Percentiles rank a stretch among this genome's conserved stretches.
Conservation (phyloP, 441 rosid species). For the Erysimum cheiri region DNA sequence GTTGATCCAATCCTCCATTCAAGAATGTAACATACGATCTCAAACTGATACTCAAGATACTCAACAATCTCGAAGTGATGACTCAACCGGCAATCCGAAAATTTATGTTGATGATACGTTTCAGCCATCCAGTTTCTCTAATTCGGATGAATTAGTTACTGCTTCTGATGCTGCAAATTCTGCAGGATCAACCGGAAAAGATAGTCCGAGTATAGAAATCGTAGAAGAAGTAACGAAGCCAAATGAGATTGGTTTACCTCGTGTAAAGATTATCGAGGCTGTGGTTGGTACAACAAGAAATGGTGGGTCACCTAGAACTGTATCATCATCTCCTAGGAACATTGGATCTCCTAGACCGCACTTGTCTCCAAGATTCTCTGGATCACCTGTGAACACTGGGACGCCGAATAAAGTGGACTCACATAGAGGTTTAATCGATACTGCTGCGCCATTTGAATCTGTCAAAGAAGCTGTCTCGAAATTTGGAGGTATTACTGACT, state of each 20-base stretch:
- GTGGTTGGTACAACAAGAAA: slow-evolving; percentile 30
- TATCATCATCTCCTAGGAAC: not conserved
- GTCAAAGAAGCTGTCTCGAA: slow-evolving; percentile 94
- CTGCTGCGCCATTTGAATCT: slow-evolving; percentile 89
- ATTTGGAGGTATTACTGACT: slow-evolving; percentile 95
- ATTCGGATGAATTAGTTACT: not conserved
- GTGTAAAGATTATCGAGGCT: slow-evolving; percentile 37
- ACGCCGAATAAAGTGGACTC: slow-evolving; percentile 24
- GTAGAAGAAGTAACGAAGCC: not conserved
- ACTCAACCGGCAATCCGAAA: slow-evolving; percentile 33
- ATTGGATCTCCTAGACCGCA: slow-evolving; percentile 11
- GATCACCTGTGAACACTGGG: slow-evolving; percentile 41
- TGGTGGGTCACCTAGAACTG: slow-evolving; percentile 35
- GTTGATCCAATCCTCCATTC: slow-evolving; percentile 29
- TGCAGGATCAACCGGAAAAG: not conserved
- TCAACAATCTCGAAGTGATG: slow-evolving; percentile 44
- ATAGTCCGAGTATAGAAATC: not conserved
- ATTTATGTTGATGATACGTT: slow-evolving; percentile 44
- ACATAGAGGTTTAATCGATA: slow-evolving; percentile 71
- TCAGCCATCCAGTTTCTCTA: slow-evolving; percentile 29
- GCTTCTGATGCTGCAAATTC: slow-evolving; percentile 7
- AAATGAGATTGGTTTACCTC: slow-evolving; percentile 29
- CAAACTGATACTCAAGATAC: slow-evolving; percentile 3
- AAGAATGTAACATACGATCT: slow-evolving; percentile 27
- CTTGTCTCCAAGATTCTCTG: slow-evolving; percentile 19